Evolutionary conservation across 2,329 filamentous ascomycete species (phyloP).

Genomic region (Colletotrichum siamense): DNA sequence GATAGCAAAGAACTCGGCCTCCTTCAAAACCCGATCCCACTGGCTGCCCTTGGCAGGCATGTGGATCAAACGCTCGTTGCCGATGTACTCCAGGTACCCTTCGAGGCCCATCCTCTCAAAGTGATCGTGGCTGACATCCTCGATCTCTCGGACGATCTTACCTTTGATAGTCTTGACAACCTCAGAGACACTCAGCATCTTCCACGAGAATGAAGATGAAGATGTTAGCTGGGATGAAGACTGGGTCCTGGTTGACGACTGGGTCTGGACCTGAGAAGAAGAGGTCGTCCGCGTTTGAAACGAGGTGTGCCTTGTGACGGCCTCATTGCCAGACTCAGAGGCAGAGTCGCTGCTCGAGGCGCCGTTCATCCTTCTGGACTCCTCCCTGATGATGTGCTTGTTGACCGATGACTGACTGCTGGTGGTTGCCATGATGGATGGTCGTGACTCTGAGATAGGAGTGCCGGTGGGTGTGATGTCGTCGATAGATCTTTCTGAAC

Average conservation of each 20-base stretch:
- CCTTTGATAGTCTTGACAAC: background rate
- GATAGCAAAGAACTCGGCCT: constrained; percentile 46
- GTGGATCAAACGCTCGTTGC: constrained; percentile 43
- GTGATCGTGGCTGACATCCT: background rate
- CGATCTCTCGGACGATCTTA: constrained; percentile 3
- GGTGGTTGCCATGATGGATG: background rate
- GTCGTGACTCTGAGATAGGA: background rate
- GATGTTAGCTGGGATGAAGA: background rate
- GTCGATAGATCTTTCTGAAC: background rate
- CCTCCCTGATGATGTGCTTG: background rate
- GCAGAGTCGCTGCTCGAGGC: background rate
- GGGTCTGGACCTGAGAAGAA: background rate
- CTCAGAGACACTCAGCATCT: background rate
- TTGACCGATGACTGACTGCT: background rate
- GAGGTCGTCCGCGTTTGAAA: background rate
- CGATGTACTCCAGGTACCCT: constrained; percentile 40
- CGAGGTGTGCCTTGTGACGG: background rate
- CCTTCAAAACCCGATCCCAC: constrained; percentile 45
- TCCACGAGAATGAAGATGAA: background rate
- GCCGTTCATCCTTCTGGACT: background rate
- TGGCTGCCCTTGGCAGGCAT: constrained; percentile 45
- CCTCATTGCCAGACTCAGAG: background rate
- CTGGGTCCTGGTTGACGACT: background rate
- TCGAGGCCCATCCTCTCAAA: constrained; percentile 9
- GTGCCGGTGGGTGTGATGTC: background rate